A percentile compares a stretch with the other conserved stretches of the same genome.
Evolutionary conservation across 73 alveolate species (phyloP).

Genomic region (Symbiodinium pilosum): DNA sequence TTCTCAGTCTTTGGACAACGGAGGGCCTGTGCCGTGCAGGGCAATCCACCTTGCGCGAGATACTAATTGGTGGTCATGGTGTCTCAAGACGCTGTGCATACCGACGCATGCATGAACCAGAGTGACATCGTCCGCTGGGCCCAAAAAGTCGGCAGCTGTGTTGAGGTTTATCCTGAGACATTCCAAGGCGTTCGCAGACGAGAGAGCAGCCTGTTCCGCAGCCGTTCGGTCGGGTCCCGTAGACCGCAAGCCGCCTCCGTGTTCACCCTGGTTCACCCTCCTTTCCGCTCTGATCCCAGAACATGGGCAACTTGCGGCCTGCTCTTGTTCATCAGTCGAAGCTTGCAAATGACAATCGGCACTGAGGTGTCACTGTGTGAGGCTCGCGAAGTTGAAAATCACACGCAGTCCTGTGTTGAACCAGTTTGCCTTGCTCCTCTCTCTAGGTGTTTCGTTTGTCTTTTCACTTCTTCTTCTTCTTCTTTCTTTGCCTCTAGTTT

Average conservation of each 20-base stretch:
- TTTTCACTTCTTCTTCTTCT: background rate
- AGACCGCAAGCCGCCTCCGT: conserved; percentile 43
- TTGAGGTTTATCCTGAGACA: too few species aligned
- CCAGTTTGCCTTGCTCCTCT: too few species aligned
- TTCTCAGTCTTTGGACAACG: too few species aligned
- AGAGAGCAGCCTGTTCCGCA: background rate
- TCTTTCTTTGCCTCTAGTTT: too few species aligned
- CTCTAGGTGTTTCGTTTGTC: too few species aligned
- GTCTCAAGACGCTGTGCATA: background rate
- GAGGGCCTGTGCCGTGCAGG: background rate
- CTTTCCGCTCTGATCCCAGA: background rate
- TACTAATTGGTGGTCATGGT: background rate
- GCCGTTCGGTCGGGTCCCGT: conserved; percentile 41
- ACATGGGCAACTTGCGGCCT: background rate
- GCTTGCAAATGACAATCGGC: background rate
- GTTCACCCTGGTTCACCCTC: conserved; percentile 32
- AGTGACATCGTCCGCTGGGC: too few species aligned
- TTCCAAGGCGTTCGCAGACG: too few species aligned
- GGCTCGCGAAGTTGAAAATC: background rate
- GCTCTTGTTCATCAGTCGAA: too few species aligned
- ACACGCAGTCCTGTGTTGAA: too few species aligned
- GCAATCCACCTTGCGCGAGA: background rate
- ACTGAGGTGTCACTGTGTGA: conserved; percentile 25
- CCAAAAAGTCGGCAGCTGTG: background rate
- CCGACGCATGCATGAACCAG: background rate